Conservation (phyloP, 345 rosid genomes). For the Brassica carinata region DNA sequence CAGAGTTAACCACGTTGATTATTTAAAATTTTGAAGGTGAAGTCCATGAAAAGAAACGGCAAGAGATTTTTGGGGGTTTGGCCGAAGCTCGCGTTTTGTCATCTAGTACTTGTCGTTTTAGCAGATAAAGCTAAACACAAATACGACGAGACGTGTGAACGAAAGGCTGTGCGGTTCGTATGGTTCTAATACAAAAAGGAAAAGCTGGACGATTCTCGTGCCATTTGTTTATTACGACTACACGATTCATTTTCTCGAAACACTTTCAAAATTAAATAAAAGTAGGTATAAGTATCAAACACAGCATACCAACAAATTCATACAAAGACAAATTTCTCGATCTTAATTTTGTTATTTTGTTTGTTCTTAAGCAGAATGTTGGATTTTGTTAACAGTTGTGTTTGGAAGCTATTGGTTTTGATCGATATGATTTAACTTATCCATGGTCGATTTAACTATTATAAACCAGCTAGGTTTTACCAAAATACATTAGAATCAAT, state of each 20-base stretch:
- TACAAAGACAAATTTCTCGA: conserved; percentile 23
- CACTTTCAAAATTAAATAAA: not conserved
- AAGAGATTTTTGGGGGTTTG: conserved; percentile 40
- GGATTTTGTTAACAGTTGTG: conserved; percentile 23
- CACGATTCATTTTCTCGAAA: conserved; percentile 6
- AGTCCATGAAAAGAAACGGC: conserved; percentile 24
- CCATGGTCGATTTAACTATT: not conserved
- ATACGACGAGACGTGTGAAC: conserved; percentile 45
- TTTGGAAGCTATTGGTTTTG: conserved; percentile 28
- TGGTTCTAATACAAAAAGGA: conserved; percentile 34
- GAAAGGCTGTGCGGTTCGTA: conserved; percentile 41
- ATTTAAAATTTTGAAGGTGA: not conserved
- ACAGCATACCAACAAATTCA: conserved; percentile 28
- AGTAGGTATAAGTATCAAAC: conserved; percentile 19
- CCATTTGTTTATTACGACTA: conserved; percentile 23
- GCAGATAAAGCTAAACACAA: conserved; percentile 25
- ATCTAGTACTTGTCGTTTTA: conserved; percentile 41
- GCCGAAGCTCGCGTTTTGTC: conserved; percentile 47
- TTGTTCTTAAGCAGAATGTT: conserved; percentile 9
- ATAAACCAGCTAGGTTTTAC: not conserved
- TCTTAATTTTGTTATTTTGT: conserved; percentile 15
- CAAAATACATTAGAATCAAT: not conserved
- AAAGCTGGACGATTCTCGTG: conserved; percentile 34
- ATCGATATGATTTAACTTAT: conserved; percentile 20
- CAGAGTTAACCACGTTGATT: not conserved